These are phyloP conservation scores for Naegleria lovaniensis DNA, from an alignment of 208 protist species.

Conservation along the genomic window DNA sequence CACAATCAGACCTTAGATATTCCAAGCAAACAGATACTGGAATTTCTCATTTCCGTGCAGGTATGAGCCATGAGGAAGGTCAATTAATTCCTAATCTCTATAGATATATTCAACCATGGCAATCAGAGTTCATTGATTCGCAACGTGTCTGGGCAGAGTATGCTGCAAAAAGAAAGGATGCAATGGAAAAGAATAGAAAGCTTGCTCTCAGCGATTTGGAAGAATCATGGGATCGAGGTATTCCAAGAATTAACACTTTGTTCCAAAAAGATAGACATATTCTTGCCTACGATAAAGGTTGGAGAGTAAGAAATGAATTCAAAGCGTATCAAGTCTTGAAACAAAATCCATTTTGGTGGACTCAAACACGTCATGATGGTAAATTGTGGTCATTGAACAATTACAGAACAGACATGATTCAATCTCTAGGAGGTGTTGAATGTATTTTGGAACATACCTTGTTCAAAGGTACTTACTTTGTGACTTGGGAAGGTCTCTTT, in stretches of 20 bases:
- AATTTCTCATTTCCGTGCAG: slow-evolving; percentile 98
- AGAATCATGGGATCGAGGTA: slow-evolving; percentile 98
- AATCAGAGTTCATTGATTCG: slow-evolving; percentile 98
- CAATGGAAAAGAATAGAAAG: slow-evolving; percentile 88
- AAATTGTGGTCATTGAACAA: slow-evolving; percentile 99
- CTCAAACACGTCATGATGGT: slow-evolving; percentile 97
- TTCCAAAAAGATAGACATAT: slow-evolving; percentile 99
- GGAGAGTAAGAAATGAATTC: slow-evolving; percentile 96
- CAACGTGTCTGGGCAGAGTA: slow-evolving; percentile 99
- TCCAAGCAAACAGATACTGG: slow-evolving; percentile 93
- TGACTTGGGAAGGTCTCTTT: slow-evolving; percentile 99
- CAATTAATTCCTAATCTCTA: slow-evolving; percentile 99
- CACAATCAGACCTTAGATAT: slow-evolving; percentile 95
- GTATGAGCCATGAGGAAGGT: slow-evolving; percentile 96
- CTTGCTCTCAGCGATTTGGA: slow-evolving; percentile 99
- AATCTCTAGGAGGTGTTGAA: slow-evolving; percentile 99
- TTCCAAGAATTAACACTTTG: slow-evolving; percentile 99
- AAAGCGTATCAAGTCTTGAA: slow-evolving; percentile 97
- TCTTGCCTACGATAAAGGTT: slow-evolving; percentile 99
- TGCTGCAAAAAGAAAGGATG: slow-evolving; percentile 93
- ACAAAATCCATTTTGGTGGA: slow-evolving; percentile 99
- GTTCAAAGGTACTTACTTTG: slow-evolving; percentile 99
- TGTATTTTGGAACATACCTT: slow-evolving; percentile 99
- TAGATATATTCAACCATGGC: slow-evolving; percentile 99
- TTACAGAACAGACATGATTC: slow-evolving; percentile 99